A percentile compares a stretch with the other conserved stretches of the same genome.
Conservation (phyloP, 2,329 filamentous ascomycete species). For the Polychaeton citri region DNA sequence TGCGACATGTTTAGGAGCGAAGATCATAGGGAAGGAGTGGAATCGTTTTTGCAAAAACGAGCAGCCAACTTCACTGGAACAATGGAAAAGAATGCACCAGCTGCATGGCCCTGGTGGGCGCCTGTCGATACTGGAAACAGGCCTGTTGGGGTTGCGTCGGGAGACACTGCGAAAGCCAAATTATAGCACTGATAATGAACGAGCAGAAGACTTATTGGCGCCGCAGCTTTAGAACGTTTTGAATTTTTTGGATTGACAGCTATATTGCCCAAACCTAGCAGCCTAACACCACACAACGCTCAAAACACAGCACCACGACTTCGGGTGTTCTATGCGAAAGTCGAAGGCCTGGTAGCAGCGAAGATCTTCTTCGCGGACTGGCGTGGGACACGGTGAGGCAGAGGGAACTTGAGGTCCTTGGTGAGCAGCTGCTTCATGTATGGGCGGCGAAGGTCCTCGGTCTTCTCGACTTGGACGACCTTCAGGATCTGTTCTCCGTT, state of each 20-base stretch:
- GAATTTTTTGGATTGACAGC: too few species aligned
- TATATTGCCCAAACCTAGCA: too few species aligned
- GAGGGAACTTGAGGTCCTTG: constrained; percentile 96
- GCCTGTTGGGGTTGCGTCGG: too few species aligned
- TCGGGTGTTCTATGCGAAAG: constrained; percentile 53
- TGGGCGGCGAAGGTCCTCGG: constrained; percentile 85
- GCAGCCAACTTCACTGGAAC: constrained; percentile 47
- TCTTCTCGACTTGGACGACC: constrained; percentile 94
- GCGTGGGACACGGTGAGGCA: constrained; percentile 89
- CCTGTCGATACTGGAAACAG: constrained; percentile 34
- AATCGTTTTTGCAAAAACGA: constrained; percentile 58
- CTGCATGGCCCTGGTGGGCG: constrained; percentile 56
- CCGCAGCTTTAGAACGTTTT: too few species aligned
- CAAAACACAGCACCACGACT: too few species aligned
- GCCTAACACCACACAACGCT: too few species aligned
- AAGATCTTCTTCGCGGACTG: constrained; percentile 79
- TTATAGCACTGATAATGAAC: too few species aligned
- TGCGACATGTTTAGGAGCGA: constrained; percentile 46
- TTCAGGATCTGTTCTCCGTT: constrained; percentile 65
- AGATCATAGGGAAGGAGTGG: constrained; percentile 55
- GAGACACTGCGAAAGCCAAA: too few species aligned
- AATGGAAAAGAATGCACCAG: constrained; percentile 46
- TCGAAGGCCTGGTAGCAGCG: constrained; percentile 82
- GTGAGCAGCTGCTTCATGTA: constrained; percentile 98
- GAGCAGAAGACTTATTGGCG: too few species aligned